These are phyloP conservation scores for Candida fluviatilis DNA, from an alignment of 805 yeast species.

Conservation along the genomic window DNA sequence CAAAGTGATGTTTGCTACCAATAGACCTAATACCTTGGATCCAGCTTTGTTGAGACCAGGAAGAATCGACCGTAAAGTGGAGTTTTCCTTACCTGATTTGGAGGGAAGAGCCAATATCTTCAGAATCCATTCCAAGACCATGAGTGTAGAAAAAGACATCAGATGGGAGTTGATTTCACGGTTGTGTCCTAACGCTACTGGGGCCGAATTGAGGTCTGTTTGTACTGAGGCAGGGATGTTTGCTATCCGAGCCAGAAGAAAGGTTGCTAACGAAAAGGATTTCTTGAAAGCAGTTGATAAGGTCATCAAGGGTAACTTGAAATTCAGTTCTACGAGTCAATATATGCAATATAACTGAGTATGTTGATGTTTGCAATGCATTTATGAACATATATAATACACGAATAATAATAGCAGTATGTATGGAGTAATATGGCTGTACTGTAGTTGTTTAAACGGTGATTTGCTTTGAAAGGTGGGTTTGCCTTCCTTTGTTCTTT, in stretches of 20 bases:
- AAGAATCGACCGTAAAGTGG: slow-evolving; percentile 97
- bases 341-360: slow-evolving; percentile 93
- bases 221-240: slow-evolving; percentile 99
- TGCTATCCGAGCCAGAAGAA: slow-evolving; percentile 97
- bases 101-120: slow-evolving; percentile 98
- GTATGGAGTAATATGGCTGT: not conserved
- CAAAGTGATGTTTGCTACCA: slow-evolving; percentile 99
- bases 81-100: slow-evolving; percentile 91
- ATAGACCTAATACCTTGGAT: slow-evolving; percentile 95
- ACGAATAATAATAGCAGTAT: not conserved
- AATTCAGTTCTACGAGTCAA: slow-evolving; percentile 94
- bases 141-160: slow-evolving; percentile 96
- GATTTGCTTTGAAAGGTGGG: too few species aligned
- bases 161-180: slow-evolving; percentile 98
- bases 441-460: too few species aligned
- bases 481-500: too few species aligned
- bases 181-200: slow-evolving; percentile 96
- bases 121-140: slow-evolving; percentile 94
- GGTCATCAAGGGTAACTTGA: slow-evolving; percentile 97
- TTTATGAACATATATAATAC: not conserved
- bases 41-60: slow-evolving; percentile 98
- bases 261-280: slow-evolving; percentile 97
- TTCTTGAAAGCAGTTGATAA: slow-evolving; percentile 96
- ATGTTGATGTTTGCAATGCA: slow-evolving; percentile 2
- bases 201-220: slow-evolving; percentile 97